Percentiles rank a stretch among this genome's conserved stretches.
These are phyloP conservation scores for Aspergillus sclerotialis DNA, from an alignment of 2,329 filamentous ascomycete genomes.

Conservation along the genomic window DNA sequence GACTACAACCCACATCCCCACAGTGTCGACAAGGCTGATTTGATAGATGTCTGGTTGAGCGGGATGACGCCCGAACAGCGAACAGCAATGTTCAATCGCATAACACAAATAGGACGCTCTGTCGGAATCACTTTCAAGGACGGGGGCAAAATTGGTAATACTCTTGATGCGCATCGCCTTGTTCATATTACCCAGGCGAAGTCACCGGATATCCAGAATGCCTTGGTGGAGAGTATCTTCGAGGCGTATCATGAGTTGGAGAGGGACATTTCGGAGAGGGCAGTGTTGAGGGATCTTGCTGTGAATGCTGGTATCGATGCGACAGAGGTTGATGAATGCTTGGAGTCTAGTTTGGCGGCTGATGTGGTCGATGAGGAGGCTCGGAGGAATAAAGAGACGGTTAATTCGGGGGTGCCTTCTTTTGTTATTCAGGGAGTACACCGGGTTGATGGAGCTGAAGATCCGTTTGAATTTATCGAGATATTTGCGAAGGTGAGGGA, in stretches of 20 bases:
- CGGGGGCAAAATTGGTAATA: constrained; percentile 28
- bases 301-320: constrained; percentile 11
- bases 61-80: constrained; percentile 19
- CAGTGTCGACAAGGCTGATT: constrained; percentile 4
- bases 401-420: constrained; percentile 1
- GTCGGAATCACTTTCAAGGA: constrained; percentile 29
- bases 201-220: constrained; percentile 6
- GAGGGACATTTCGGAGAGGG: constrained; percentile 21
- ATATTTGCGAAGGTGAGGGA: not conserved
- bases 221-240: constrained; percentile 21
- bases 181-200: constrained; percentile 16
- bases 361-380: constrained; percentile 34
- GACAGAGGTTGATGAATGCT: constrained; percentile 6
- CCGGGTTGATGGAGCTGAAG: not conserved
- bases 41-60: constrained; percentile 14
- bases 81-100: constrained; percentile 16
- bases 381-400: constrained; percentile 1
- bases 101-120: constrained; percentile 17
- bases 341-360: constrained; percentile 11
- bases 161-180: constrained; percentile 28
- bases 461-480: constrained; percentile 4
- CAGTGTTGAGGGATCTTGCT: constrained; percentile 16
- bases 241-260: constrained; percentile 23
- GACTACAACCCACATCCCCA: constrained; percentile 11
- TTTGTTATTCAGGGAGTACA: constrained; percentile 3